Evolutionary conservation across 2,329 filamentous ascomycete species (phyloP).

Genomic region (Sporothrix inflata): DNA sequence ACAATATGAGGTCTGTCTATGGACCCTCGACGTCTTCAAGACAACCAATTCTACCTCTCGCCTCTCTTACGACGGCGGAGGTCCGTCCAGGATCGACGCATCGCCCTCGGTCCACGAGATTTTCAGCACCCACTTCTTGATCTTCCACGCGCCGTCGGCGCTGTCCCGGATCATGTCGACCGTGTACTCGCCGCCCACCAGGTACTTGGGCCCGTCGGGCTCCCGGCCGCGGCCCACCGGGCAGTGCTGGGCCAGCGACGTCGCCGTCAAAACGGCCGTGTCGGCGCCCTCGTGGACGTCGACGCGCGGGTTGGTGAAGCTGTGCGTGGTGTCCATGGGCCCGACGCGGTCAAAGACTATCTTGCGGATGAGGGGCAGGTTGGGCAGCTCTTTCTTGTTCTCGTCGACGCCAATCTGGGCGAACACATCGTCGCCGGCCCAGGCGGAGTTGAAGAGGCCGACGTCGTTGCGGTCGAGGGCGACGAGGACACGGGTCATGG

Average conservation of each 20-base stretch:
- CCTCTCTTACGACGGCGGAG: not conserved
- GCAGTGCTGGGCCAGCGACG: constrained; percentile 13
- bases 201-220: constrained; percentile 13
- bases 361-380: constrained; percentile 11
- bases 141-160: not conserved
- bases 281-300: constrained; percentile 11
- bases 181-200: constrained; percentile 14
- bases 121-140: constrained; percentile 2
- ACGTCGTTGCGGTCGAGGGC: not conserved
- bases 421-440: not conserved
- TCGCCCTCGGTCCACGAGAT: not conserved
- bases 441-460: constrained; percentile 13
- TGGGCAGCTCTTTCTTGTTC: constrained; percentile 4
- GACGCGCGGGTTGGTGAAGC: constrained; percentile 3
- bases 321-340: constrained; percentile 15
- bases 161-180: not conserved
- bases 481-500: constrained; percentile 6
- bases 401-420: not conserved
- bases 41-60: not conserved
- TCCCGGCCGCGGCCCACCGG: not conserved
- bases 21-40: not conserved
- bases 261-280: not conserved
- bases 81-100: not conserved
- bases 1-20: not conserved
- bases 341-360: constrained; percentile 4